Conservation (phyloP, 768 basidiomycete species). For the Trametes meyenii region DNA sequence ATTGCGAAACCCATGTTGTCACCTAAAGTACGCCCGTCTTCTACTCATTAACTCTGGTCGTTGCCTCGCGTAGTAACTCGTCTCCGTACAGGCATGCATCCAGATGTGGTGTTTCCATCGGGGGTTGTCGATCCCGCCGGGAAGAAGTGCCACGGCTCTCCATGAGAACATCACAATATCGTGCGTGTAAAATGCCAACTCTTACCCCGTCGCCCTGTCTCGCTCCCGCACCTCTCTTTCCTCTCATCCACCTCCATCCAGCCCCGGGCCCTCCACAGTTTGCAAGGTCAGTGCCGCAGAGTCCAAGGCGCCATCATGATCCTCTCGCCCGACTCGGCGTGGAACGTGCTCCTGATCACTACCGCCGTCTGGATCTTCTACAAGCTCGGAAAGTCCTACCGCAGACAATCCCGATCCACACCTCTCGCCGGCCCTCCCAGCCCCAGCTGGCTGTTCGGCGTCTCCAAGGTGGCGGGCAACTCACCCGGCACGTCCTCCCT, state of each 20-base stretch:
- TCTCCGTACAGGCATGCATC: no score
- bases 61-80: no score
- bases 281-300: no score
- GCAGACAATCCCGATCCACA: constrained; percentile 32
- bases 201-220: neutral
- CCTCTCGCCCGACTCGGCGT: constrained; percentile 9
- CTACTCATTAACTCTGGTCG: no score
- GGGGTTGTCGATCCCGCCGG: neutral
- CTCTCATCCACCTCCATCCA: neutral
- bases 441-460: constrained; percentile 47
- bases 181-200: neutral
- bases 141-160: neutral
- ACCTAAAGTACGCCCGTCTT: no score
- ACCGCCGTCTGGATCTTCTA: constrained; percentile 24
- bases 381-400: constrained; percentile 21
- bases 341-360: neutral
- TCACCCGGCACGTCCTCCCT: constrained; percentile 36
- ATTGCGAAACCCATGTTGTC: neutral
- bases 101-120: neutral
- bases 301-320: neutral
- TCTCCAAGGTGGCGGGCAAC: constrained; percentile 33
- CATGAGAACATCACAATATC: neutral
- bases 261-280: neutral
- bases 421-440: constrained; percentile 47
- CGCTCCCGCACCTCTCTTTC: neutral